Evolutionary conservation across 2,329 filamentous ascomycete species (phyloP), one percentile per base, ranked within the genome.

Genomic region (Diaporthe helianthi): DNA sequence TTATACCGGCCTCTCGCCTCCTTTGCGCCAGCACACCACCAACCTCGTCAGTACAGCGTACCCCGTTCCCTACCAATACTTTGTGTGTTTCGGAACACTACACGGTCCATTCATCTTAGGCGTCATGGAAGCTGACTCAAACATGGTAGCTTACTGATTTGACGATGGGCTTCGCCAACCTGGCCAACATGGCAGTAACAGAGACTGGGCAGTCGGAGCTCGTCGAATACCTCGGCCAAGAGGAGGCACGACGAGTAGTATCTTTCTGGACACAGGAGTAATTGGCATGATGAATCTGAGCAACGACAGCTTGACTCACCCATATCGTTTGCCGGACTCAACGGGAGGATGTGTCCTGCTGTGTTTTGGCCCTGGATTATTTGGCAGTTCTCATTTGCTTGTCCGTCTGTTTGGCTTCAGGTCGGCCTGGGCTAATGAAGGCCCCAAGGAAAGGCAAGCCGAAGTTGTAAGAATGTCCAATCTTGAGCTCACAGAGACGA

Each of bases 1-100:
- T 5, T 77, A 78, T 68, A 80, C 78, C 71, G 75, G 76, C n/a
- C 71, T 74, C 9, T 68, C 54, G 26, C 73, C 72, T 46, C 74
- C 71, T 0, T 70, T 80, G 17, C 55, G 75, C 5, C 74, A 75
- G 49, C 77, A 77, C 60, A 72, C 74, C 7, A 74, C 77, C 53
- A 75, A 79, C 66, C 54, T 80, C n/a, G 44, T 47, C 10, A 47
- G 44, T 24, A 13, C 44, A 47, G 44, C 44, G 7, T 22, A 12
- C 44, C n/a, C n/a, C 44, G n/a, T 4, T 24, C 2, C 44, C 3
- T 10, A 2, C 10, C 24, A 19, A 24, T 47, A 12, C n/a, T 10
- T 47, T 5, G 2, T 47, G 2, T 47, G 44, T 47, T 47, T 24
- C n/a, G n/a, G n/a, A 22, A 47, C 12, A 12, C n/a, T 47, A 3